Base-by-base conservation (phyloP, 73 alveolate genomes). In the Diophrys appendiculata region DNA sequence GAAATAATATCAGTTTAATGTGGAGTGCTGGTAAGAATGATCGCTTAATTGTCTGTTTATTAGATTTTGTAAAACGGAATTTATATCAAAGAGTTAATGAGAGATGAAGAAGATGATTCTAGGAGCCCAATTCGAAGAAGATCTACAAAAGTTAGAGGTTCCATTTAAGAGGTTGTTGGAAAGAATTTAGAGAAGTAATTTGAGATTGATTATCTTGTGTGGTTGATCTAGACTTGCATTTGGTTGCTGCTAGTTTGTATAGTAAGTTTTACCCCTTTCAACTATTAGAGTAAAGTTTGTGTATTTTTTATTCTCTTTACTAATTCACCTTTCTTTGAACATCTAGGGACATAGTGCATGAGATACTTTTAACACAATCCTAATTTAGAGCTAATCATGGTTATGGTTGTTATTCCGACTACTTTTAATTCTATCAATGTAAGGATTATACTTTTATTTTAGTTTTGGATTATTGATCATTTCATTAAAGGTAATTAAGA, bases 391-490 rank as follows among this genome's bases (percentile, higher is more conserved):
- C 79, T 86, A 0, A 26, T 86, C 8, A 52, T 86, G 29, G 90
- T 86, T 18, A 86, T 86, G 93, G 73, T 86, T 22, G 54, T 86
- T 29, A 54, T 86, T 3, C 93, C 93, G 8, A 74, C 73, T 14
- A 72, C 87, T 5, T 52, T 86, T 11, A 86, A 86, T 65, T 72
- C 87, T 0, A 52, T 81, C 33, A 74, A 86, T 26, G 87, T 78
- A 78, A 78, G 25, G 24, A 2, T 23, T 13, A 11, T 65, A 56
- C 18, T 24, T 2, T 29, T 24, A 29, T 78, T 64, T 2, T 78
- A 78, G 87, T 81, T 78, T 29, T 86, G 93, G 90, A 80, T 86
- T n/a, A 29, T 69, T 35, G 93, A 86, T 81, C 80, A 68, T 55
- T 80, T 81, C 71, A 56, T 86, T 34, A 81, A 78, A 82, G 92